A percentile compares a stretch with the other conserved stretches of the same genome.
Conservation (phyloP, 2,329 filamentous ascomycete species). For the Ophiostoma himal-ulmi region DNA sequence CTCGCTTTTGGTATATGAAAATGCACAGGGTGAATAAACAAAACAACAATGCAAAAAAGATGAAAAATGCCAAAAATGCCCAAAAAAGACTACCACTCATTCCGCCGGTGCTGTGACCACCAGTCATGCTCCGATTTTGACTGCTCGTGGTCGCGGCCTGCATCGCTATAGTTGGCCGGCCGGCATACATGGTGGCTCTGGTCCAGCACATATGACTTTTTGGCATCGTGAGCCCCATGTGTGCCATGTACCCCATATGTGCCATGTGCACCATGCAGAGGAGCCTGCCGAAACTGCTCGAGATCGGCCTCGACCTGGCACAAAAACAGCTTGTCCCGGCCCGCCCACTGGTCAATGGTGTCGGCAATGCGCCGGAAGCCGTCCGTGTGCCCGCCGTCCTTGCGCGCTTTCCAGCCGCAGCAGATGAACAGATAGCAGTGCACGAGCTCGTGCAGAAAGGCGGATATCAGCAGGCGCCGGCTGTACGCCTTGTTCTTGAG, state of each 20-base stretch:
- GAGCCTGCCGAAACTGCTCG: conserved; percentile 28
- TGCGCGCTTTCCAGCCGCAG: conserved; percentile 52
- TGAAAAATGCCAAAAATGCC: not conserved
- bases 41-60: not conserved
- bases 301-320: conserved; percentile 58
- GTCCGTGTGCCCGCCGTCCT: conserved; percentile 53
- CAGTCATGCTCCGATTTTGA: not conserved
- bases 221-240: too few species aligned
- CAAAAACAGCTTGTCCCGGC: conserved; percentile 48
- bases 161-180: not conserved
- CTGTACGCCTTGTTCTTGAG: conserved; percentile 52
- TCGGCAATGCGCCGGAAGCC: conserved; percentile 55
- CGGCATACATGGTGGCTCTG: not conserved
- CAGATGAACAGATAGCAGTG: conserved; percentile 61
- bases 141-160: not conserved
- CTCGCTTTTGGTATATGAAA: not conserved
- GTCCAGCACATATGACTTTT: not conserved
- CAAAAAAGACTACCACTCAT: not conserved
- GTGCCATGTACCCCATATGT: too few species aligned
- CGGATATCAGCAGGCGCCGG: conserved; percentile 55
- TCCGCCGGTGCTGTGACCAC: not conserved
- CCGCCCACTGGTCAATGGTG: conserved; percentile 58
- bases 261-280: not conserved
- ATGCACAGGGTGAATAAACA: not conserved
- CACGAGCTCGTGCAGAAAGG: conserved; percentile 61